These are phyloP conservation scores for Artemisia argyi DNA, from an alignment of 129 eudicot genomes.

Conservation along the genomic window DNA sequence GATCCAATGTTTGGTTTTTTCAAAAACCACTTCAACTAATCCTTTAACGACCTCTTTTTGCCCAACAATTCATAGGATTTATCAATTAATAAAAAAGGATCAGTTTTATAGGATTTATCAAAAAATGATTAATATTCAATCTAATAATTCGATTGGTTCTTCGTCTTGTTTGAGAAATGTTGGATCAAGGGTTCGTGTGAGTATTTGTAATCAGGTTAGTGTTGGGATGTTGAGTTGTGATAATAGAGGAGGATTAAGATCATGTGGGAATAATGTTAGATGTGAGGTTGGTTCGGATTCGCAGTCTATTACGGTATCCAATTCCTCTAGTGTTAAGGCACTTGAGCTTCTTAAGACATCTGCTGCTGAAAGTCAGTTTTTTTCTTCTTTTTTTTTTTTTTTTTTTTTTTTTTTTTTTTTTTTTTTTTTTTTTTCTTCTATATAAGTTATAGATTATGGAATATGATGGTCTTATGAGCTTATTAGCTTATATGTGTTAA, in stretches of 20 bases:
- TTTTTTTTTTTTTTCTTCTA: background rate
- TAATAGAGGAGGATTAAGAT: constrained; percentile 12
- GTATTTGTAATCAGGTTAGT: constrained; percentile 12
- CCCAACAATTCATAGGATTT: background rate
- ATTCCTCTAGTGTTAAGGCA: constrained; percentile 46
- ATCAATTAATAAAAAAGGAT: background rate
- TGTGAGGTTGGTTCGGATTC: constrained; percentile 36
- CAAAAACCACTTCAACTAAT: too few species aligned
- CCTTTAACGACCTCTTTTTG: constrained; percentile 8
- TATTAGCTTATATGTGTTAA: too few species aligned
- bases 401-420: constrained; percentile 1
- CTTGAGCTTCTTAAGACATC: constrained; percentile 71
- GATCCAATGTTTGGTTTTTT: too few species aligned
- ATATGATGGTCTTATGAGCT: too few species aligned
- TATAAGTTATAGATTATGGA: background rate
- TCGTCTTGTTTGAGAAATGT: constrained; percentile 21
- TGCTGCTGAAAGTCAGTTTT: constrained; percentile 62
- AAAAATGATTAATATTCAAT: constrained; percentile 9
- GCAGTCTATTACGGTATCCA: constrained; percentile 24
- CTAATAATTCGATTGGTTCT: constrained; percentile 7
- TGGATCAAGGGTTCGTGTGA: constrained; percentile 21
- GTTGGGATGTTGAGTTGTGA: constrained; percentile 7
- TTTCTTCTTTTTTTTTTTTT: background rate
- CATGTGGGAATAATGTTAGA: constrained; percentile 39
- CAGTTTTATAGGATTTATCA: background rate